phyloP scores from a whole-genome alignment of 139 green algal species.

The Chlorella ohadii region DNA sequence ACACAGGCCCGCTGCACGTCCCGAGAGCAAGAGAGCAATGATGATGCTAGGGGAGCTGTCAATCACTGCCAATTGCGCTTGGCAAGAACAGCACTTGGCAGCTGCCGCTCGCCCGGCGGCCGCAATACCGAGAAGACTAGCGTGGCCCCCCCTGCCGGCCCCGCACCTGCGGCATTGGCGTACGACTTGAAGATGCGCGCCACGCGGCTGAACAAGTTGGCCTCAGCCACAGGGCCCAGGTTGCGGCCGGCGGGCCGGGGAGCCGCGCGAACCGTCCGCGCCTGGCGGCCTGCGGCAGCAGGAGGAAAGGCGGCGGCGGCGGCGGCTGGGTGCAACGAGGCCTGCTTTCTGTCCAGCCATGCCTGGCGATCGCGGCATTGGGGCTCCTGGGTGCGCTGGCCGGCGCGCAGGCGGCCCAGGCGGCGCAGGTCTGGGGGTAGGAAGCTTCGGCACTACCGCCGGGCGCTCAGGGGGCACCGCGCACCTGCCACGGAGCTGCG shows the following conservation, averaged over 20 bases:
- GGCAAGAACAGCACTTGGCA: not conserved
- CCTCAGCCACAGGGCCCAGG: constrained; percentile 63
- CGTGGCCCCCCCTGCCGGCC: too few species aligned
- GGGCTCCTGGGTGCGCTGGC: not conserved
- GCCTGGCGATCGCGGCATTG: not conserved
- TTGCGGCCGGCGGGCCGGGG: not conserved
- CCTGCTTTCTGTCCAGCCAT: too few species aligned
- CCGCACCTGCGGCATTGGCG: constrained; percentile 84
- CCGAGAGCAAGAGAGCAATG: too few species aligned
- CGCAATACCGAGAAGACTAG: not conserved
- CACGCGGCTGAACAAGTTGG: constrained; percentile 92
- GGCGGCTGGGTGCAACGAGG: not conserved
- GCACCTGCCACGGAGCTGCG: not conserved
- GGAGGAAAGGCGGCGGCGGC: not conserved
- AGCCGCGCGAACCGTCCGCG: not conserved
- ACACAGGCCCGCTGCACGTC: too few species aligned
- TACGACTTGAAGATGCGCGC: constrained; percentile 90
- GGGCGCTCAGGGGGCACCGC: not conserved
- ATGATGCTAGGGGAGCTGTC: too few species aligned
- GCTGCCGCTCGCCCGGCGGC: too few species aligned
- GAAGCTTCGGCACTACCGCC: not conserved
- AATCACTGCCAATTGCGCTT: not conserved
- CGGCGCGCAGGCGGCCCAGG: too few species aligned
- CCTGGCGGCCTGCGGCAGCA: not conserved
- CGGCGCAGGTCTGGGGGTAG: not conserved